Evolutionary conservation across 805 yeast genomes (phyloP).

Genomic region (Kuraishia ogatae): DNA sequence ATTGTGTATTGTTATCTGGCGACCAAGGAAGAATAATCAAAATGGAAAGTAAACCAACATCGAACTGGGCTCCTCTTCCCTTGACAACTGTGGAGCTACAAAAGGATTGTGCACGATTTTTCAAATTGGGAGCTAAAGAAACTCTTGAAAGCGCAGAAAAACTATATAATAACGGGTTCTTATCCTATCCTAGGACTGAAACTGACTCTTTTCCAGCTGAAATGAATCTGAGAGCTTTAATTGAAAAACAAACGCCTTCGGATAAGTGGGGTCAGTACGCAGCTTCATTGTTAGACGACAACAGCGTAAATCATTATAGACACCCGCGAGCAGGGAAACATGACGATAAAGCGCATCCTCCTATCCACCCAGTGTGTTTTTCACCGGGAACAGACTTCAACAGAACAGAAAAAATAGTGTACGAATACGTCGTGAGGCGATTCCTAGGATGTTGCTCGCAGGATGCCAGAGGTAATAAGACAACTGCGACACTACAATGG

Average conservation of each 20-base stretch:
- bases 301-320: constrained; percentile 31
- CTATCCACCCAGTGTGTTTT: constrained; percentile 80
- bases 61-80: constrained; percentile 80
- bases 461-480: constrained; percentile 75
- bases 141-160: constrained; percentile 76
- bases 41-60: constrained; percentile 52
- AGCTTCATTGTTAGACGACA: constrained; percentile 24
- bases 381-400: constrained; percentile 22
- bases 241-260: constrained; percentile 51
- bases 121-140: constrained; percentile 72
- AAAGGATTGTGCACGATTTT: constrained; percentile 67
- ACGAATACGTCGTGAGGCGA: constrained; percentile 78
- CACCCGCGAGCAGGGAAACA: constrained; percentile 73
- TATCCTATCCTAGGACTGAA: constrained; percentile 96
- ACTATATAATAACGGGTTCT: constrained; percentile 74
- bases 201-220: constrained; percentile 76
- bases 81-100: constrained; percentile 91
- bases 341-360: constrained; percentile 97
- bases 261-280: constrained; percentile 73
- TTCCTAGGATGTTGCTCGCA: constrained; percentile 88
- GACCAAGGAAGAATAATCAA: constrained; percentile 42
- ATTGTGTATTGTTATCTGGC: constrained; percentile 39
- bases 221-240: constrained; percentile 60
- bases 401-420: constrained; percentile 57
- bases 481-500: constrained; percentile 64